Percentiles rank a stretch among this genome's conserved stretches.
Evolutionary conservation across 2,329 filamentous ascomycete species (phyloP).

Genomic region (Pseudopyrenochaeta lycopersici): DNA sequence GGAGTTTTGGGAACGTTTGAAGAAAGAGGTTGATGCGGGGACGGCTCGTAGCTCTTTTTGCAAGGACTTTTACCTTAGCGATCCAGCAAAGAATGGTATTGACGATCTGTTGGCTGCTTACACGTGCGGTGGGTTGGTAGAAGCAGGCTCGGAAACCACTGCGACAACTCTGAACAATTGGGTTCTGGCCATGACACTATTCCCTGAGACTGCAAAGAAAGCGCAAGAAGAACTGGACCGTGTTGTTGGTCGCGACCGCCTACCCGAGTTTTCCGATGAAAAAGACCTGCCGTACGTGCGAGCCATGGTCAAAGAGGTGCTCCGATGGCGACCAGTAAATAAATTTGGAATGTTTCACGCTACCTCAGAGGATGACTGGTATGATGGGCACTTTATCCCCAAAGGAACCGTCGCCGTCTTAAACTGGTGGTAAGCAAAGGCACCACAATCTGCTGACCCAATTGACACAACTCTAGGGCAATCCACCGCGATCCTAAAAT

Average conservation of each 20-base stretch:
- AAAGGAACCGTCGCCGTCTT: slow-evolving; percentile 45
- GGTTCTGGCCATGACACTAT: slow-evolving; percentile 37
- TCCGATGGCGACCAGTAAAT: slow-evolving; percentile 43
- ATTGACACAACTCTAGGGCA: slow-evolving; percentile 25
- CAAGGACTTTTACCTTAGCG: slow-evolving; percentile 45
- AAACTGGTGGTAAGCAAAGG: slow-evolving; percentile 42
- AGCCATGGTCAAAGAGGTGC: slow-evolving; percentile 40
- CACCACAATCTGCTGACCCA: too few relatives aligned
- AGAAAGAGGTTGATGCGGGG: slow-evolving; percentile 39
- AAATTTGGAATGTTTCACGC: slow-evolving; percentile 48
- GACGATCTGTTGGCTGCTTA: slow-evolving; percentile 47
- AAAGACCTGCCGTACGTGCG: slow-evolving; percentile 46
- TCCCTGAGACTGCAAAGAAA: slow-evolving; percentile 32
- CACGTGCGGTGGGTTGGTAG: slow-evolving; percentile 44
- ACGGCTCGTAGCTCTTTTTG: slow-evolving; percentile 43
- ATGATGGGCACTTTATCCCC: slow-evolving; percentile 51
- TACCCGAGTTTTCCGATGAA: slow-evolving; percentile 45
- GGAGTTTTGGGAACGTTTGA: slow-evolving; percentile 43
- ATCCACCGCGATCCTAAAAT: slow-evolving; percentile 43
- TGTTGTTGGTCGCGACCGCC: slow-evolving; percentile 35
- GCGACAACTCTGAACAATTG: slow-evolving; percentile 43
- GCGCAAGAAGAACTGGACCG: slow-evolving; percentile 42
- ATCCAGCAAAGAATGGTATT: slow-evolving; percentile 42
- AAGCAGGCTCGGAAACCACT: slow-evolving; percentile 46
- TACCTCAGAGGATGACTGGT: slow-evolving; percentile 44